Percentiles rank a stretch among this genome's conserved stretches.
phyloP scores from a whole-genome alignment of 805 yeast species.

The Ogataea pilisensis region DNA sequence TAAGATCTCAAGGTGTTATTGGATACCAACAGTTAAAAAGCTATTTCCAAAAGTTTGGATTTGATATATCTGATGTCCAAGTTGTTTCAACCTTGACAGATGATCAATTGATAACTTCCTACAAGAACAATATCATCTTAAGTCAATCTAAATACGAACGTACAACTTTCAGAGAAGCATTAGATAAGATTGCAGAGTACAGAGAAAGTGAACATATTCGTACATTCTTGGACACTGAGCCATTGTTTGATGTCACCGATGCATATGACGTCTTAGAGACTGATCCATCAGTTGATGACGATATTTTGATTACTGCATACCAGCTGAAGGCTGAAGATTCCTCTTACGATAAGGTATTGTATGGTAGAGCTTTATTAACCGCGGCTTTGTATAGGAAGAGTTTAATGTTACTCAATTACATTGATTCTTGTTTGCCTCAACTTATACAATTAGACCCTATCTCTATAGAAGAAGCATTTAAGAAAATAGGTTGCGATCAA shows the following conservation, averaged over 20 bases:
- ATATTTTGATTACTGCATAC: slow-evolving; percentile 70
- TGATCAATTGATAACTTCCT: slow-evolving; percentile 25
- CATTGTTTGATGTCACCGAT: slow-evolving; percentile 37
- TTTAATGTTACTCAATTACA: slow-evolving; percentile 49
- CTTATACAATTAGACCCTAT: slow-evolving; percentile 11
- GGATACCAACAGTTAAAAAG: slow-evolving; percentile 43
- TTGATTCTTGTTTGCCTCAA: slow-evolving; percentile 42
- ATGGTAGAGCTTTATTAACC: slow-evolving; percentile 56
- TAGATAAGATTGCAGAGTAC: slow-evolving; percentile 35
- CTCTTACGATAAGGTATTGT: slow-evolving; percentile 37
- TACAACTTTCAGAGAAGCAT: slow-evolving; percentile 34
- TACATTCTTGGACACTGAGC: slow-evolving; percentile 44
- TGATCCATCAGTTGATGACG: slow-evolving; percentile 55
- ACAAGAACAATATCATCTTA: slow-evolving; percentile 23
- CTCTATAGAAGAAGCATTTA: slow-evolving; percentile 39
- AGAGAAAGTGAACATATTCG: slow-evolving; percentile 34
- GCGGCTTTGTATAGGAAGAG: slow-evolving; percentile 59
- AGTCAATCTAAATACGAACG: slow-evolving; percentile 21
- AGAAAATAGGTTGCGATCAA: slow-evolving; percentile 43
- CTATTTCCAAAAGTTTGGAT: slow-evolving; percentile 26
- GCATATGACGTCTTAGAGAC: slow-evolving; percentile 53
- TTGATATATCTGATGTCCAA: slow-evolving; percentile 22
- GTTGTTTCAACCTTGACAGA: slow-evolving; percentile 20
- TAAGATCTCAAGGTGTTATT: slow-evolving; percentile 47
- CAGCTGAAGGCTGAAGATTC: slow-evolving; percentile 57